Evolutionary conservation across 148 eudicot genomes (phyloP), one percentile per base, ranked within the genome.

Genomic region (Rhododendron griersonianum): DNA sequence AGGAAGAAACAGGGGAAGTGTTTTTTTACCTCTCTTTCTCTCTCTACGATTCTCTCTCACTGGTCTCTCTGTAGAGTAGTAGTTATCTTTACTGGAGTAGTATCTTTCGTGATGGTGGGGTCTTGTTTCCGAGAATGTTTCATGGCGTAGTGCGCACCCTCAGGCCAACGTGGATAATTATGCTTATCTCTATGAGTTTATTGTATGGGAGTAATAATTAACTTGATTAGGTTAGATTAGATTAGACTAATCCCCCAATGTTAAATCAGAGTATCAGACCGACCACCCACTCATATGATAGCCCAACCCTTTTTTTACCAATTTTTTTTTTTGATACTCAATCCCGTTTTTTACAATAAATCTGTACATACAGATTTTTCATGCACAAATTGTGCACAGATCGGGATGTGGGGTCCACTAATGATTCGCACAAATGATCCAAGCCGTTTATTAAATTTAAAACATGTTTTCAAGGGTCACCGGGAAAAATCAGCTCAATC

Each of bases 81-180:
- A 15, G 19, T 53, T 53, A 35, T 74, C 77, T 33, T 50, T 55
- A 55, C 61, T 55, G 21, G 11, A 47, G 19, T 51, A 53, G 57
- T 53, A 15, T 74, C 77, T 33, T 50, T 67, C 53, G 33, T 4
- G 35, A 39, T 55, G 33, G 61, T 18, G 83, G 83, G 83, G 44
- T 35, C 47, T 55, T 16, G 67, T 81, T 55, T 86, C 44, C 59
- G n/a, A 50, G 79, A 69, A 81, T 69, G 87, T 73, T 86, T 48
- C 53, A 10, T 15, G 80, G 78, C 57, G 67, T 79, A 63, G 55
- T 78, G 87, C 83, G 83, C 83, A 59, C 47, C 61, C 55, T 79
- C 78, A 18, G 5, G 76, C 76, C 82, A 37, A 44, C 41, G 59
- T 78, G 82, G 74, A 41, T 51, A 5, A 21, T 84, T 7, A 45